Evolutionary conservation across 2,329 filamentous ascomycete species (phyloP).

Genomic region (Pleoardoris graminearum): DNA sequence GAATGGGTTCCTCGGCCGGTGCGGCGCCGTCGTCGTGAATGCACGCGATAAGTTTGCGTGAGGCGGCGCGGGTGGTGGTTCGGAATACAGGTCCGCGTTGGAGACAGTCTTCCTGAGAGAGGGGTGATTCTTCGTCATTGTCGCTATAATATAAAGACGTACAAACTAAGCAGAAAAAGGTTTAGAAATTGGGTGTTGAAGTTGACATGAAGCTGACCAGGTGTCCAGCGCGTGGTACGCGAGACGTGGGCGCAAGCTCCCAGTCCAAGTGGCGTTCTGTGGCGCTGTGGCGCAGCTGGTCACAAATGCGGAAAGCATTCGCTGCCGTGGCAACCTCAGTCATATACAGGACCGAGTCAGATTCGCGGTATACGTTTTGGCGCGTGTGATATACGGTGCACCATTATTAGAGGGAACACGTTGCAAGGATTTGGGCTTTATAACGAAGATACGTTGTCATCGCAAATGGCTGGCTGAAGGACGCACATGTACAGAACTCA

Average conservation of each 20-base stretch:
- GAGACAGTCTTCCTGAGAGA: constrained; percentile 41
- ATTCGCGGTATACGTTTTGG: no score
- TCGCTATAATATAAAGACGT: not conserved
- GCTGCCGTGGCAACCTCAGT: not conserved
- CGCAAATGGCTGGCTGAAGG: no score
- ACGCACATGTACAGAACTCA: no score
- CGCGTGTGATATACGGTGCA: no score
- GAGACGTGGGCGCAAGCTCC: no score
- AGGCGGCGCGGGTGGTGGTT: constrained; percentile 38
- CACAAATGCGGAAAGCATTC: constrained; percentile 11
- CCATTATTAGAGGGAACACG: no score
- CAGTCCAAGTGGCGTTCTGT: constrained; percentile 1
- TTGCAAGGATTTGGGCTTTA: no score
- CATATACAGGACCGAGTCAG: no score
- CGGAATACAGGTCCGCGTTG: constrained; percentile 43
- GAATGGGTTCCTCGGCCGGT: constrained; percentile 29
- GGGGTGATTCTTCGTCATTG: constrained; percentile 46
- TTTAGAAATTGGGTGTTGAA: not conserved
- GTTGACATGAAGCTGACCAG: constrained; percentile 1
- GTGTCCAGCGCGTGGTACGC: constrained; percentile 7
- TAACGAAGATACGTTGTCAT: no score
- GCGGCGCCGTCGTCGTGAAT: constrained; percentile 36
- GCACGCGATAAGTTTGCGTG: constrained; percentile 36
- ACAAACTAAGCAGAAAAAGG: not conserved
- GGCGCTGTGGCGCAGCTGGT: constrained; percentile 1